Percentiles rank a stretch among this genome's conserved stretches.
Conservation (phyloP, 345 rosid genomes). For the Arabis alpina region DNA sequence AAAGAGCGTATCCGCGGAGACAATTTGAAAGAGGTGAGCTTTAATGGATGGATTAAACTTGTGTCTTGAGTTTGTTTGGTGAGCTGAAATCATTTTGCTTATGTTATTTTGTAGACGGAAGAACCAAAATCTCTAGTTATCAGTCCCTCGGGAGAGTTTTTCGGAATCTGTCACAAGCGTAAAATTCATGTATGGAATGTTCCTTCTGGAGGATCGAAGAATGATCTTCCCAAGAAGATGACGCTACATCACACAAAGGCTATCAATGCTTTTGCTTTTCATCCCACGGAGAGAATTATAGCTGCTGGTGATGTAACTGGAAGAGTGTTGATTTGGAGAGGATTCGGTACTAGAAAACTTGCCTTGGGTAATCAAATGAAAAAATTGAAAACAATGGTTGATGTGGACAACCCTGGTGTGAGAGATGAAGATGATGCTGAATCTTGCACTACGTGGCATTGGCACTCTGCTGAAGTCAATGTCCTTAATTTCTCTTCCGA, state of each 20-base stretch:
- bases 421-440: constrained; percentile 92
- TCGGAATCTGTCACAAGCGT: constrained; percentile 61
- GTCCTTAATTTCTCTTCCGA: constrained; percentile 84
- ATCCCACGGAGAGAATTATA: constrained; percentile 74
- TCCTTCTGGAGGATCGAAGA: constrained; percentile 56
- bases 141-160: constrained; percentile 65
- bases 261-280: constrained; percentile 74
- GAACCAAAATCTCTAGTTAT: constrained; percentile 61
- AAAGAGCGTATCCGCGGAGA: constrained; percentile 63
- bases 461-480: constrained; percentile 82
- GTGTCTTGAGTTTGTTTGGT: constrained; percentile 5
- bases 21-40: constrained; percentile 70
- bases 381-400: constrained; percentile 37
- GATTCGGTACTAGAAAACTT: constrained; percentile 66
- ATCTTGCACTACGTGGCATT: constrained; percentile 83
- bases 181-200: constrained; percentile 78
- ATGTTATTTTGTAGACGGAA: constrained; percentile 57
- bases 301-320: constrained; percentile 95
- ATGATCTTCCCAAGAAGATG: constrained; percentile 54
- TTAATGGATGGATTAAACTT: not conserved
- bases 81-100: not conserved
- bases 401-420: constrained; percentile 82
- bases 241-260: constrained; percentile 80
- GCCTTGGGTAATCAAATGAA: constrained; percentile 35
- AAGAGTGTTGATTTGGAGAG: constrained; percentile 92